Evolutionary conservation across 441 rosid genomes (phyloP).

Genomic region (Euphorbia schlechtendalii): DNA sequence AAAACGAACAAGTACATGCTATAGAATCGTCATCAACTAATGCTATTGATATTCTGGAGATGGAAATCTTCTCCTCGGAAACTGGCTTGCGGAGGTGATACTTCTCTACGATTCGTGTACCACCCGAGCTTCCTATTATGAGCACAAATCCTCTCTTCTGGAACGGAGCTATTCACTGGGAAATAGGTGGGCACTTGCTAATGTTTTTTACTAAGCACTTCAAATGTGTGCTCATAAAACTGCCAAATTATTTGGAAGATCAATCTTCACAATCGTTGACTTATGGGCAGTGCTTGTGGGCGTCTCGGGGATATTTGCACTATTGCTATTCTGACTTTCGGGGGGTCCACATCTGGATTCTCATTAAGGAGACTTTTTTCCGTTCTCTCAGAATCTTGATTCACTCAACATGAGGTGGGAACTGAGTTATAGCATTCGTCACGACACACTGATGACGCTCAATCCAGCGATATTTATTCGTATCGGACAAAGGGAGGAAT

Average conservation of each 20-base stretch:
- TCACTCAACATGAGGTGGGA: slow-evolving; percentile 1
- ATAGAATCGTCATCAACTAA: slow-evolving; percentile 9
- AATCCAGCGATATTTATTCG: background rate
- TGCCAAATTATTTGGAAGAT: slow-evolving; percentile 20
- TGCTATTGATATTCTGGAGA: slow-evolving; percentile 7
- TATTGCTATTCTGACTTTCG: slow-evolving; percentile 6
- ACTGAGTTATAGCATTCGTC: background rate
- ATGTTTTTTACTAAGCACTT: slow-evolving; percentile 12
- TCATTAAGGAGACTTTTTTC: background rate
- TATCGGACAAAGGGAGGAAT: background rate
- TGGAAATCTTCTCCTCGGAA: slow-evolving; percentile 5
- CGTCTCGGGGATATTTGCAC: slow-evolving; percentile 4
- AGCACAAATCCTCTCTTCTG: slow-evolving; percentile 19
- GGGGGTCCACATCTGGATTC: background rate
- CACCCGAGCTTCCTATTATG: slow-evolving; percentile 1
- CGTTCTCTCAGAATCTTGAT: background rate
- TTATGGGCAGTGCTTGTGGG: slow-evolving; percentile 11
- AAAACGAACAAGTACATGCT: background rate
- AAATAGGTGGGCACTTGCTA: slow-evolving; percentile 24
- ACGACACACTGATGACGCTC: background rate
- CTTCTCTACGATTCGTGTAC: background rate
- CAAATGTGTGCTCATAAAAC: slow-evolving; percentile 16
- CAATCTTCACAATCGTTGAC: slow-evolving; percentile 13
- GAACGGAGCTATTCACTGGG: slow-evolving; percentile 23
- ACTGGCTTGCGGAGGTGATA: slow-evolving; percentile 3